These are phyloP conservation scores for Eragrostis tef DNA, from an alignment of 202 grass and related monocot species.

Conservation along the genomic window DNA sequence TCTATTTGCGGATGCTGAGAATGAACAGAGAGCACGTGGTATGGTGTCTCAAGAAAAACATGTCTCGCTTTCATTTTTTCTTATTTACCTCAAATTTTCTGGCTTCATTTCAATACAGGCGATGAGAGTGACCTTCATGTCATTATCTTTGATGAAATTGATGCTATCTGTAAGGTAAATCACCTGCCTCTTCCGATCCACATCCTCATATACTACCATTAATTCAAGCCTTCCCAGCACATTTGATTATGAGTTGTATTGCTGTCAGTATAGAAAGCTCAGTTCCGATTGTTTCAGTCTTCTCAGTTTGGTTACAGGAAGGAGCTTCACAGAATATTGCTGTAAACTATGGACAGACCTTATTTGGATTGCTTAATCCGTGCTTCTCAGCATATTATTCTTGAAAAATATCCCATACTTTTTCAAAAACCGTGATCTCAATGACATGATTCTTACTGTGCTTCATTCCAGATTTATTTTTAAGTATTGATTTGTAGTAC, in stretches of 20 bases:
- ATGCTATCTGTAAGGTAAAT: slow-evolving; percentile 94
- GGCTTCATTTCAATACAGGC: slow-evolving; percentile 53
- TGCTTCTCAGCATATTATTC: too few species aligned
- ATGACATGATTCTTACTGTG: neutral
- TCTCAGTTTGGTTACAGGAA: neutral
- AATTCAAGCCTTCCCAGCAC: neutral
- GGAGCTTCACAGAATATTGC: neutral
- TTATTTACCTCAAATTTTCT: neutral
- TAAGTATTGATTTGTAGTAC: neutral
- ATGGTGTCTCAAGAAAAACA: slow-evolving; percentile 8
- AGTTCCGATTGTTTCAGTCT: neutral
- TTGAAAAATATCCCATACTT: neutral
- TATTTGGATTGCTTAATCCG: slow-evolving; percentile 1
- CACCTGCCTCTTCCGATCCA: neutral
- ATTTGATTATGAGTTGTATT: neutral
- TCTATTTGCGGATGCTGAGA: slow-evolving; percentile 97
- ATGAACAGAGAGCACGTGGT: slow-evolving; percentile 80
- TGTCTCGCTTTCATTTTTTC: neutral
- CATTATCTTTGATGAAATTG: slow-evolving; percentile 99
- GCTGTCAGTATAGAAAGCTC: neutral
- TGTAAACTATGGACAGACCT: neutral
- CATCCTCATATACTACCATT: neutral
- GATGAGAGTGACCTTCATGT: slow-evolving; percentile 98
- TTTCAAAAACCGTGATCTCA: neutral
- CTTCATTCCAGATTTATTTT: neutral